Conservation (phyloP, 2,329 filamentous ascomycete genomes). For the Penicillium sp. region DNA sequence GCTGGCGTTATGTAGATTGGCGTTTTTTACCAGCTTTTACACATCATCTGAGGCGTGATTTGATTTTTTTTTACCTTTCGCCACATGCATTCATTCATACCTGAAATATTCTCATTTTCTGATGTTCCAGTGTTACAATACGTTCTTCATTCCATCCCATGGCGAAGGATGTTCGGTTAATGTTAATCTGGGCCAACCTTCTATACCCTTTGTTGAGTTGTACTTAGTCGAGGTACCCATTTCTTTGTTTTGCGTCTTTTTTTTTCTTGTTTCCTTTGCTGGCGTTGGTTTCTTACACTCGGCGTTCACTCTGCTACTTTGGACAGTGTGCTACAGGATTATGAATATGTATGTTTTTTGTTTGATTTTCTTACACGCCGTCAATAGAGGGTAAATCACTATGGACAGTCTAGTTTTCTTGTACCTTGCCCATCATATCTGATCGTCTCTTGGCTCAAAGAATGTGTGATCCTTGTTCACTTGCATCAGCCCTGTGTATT, state of each 20-base stretch:
- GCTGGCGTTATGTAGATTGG: slow-evolving; percentile 27
- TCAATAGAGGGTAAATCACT: slow-evolving; percentile 18
- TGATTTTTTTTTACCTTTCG: neutral
- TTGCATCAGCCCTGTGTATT: slow-evolving; percentile 2
- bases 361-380: slow-evolving; percentile 15
- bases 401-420: slow-evolving; percentile 10
- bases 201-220: slow-evolving; percentile 37
- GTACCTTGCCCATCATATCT: slow-evolving; percentile 3
- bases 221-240: slow-evolving; percentile 26
- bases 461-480: neutral
- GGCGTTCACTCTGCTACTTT: slow-evolving; percentile 17
- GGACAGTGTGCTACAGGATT: slow-evolving; percentile 18
- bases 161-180: slow-evolving; percentile 22
- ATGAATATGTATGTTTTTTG: slow-evolving; percentile 22
- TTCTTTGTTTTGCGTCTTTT: slow-evolving; percentile 2
- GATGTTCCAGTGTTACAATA: slow-evolving; percentile 14
- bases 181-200: slow-evolving; percentile 33
- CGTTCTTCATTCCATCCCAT: slow-evolving; percentile 17
- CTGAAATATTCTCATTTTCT: slow-evolving; percentile 13
- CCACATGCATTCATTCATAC: slow-evolving; percentile 8
- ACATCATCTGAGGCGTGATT: slow-evolving; percentile 13
- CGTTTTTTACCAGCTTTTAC: slow-evolving; percentile 11
- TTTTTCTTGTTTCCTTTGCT: slow-evolving; percentile 5
- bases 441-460: slow-evolving; percentile 3
- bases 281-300: slow-evolving; percentile 14